A percentile compares a stretch with the other conserved stretches of the same genome.
phyloP scores from a whole-genome alignment of 177 flowering plant species.

The Vitis hybrid region DNA sequence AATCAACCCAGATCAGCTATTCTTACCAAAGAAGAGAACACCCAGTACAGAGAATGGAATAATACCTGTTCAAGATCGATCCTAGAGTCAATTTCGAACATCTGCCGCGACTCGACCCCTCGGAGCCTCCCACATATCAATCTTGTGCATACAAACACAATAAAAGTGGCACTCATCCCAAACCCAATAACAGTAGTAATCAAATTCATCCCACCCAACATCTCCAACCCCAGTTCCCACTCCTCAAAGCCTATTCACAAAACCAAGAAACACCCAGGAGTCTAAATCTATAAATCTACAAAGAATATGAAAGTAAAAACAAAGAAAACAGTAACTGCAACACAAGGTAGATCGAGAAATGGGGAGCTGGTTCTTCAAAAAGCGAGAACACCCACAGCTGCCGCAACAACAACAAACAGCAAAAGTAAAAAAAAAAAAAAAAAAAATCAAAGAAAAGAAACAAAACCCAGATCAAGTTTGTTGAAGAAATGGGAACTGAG shows the following conservation, averaged over 20 bases:
- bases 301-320: not conserved
- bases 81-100: conserved; percentile 49
- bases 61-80: conserved; percentile 65
- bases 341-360: not conserved
- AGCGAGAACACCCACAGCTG: not conserved
- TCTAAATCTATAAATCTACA: conserved; percentile 1
- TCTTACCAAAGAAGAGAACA: not conserved
- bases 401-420: not conserved
- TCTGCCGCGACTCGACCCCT: conserved; percentile 32
- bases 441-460: not conserved
- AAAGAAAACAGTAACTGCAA: not conserved
- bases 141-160: conserved; percentile 74
- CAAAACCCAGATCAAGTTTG: conserved; percentile 14
- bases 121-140: conserved; percentile 71
- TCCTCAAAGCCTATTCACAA: conserved; percentile 1
- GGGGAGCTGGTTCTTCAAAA: not conserved
- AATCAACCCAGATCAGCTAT: not conserved
- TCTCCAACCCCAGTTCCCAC: conserved; percentile 9
- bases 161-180: conserved; percentile 79
- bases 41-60: conserved; percentile 3
- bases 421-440: not conserved
- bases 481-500: conserved; percentile 9
- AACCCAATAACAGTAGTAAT: conserved; percentile 76
- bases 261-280: conserved; percentile 4
- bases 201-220: conserved; percentile 54